phyloP scores from a whole-genome alignment of 345 rosid species.

The Kandelia obovata region DNA sequence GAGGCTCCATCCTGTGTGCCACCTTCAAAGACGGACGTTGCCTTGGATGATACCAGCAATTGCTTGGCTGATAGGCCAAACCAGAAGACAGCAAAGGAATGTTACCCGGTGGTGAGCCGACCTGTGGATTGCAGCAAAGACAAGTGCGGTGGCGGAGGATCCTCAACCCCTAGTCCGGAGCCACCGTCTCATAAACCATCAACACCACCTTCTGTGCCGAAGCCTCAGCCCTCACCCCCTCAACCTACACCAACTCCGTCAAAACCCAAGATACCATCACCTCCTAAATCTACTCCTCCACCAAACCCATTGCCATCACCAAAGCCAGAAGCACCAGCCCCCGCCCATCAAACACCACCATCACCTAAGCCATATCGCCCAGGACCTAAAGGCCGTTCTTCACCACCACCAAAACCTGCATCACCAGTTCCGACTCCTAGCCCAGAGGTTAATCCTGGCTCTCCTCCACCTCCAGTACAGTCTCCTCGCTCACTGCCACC shows the following conservation, averaged over 20 bases:
- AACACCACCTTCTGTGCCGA: not conserved
- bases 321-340: not conserved
- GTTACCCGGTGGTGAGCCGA: constrained; percentile 35
- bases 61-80: constrained; percentile 45
- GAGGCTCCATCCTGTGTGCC: constrained; percentile 18
- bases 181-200: constrained; percentile 2
- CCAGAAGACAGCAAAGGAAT: constrained; percentile 39
- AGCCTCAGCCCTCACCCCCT: constrained; percentile 16
- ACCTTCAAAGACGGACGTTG: constrained; percentile 2
- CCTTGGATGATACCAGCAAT: constrained; percentile 27
- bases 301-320: not conserved
- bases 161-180: not conserved
- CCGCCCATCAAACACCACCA: not conserved
- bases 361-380: not conserved
- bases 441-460: too few species aligned
- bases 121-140: constrained; percentile 53
- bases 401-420: constrained; percentile 14
- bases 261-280: constrained; percentile 5
- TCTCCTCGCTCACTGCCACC: not conserved
- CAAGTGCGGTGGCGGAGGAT: constrained; percentile 21
- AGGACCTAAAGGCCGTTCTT: not conserved
- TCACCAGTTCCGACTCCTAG: not conserved
- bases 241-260: constrained; percentile 8
- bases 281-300: not conserved
- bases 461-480: constrained; percentile 8